A percentile compares a stretch with the other conserved stretches of the same genome.
Evolutionary conservation across 1,284 basidiomycete genomes (phyloP).

Genomic region (Naganishia cerealis): DNA sequence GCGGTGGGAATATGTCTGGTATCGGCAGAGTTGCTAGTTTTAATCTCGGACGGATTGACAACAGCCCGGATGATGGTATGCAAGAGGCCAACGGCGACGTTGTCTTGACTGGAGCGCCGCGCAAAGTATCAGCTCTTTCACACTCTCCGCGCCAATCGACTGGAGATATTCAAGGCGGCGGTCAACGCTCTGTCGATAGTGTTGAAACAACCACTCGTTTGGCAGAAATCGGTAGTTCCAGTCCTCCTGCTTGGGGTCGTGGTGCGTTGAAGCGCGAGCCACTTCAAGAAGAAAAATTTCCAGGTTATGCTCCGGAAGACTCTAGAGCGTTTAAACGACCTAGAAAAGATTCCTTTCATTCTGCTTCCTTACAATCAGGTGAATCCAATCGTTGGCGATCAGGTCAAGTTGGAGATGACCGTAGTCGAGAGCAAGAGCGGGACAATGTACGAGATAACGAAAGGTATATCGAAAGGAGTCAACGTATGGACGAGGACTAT

Average conservation of each 20-base stretch:
- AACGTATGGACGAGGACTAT: background rate
- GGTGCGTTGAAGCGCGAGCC: conserved; percentile 3
- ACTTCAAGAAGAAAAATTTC: background rate
- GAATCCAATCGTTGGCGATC: no score
- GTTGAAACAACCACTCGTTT: background rate
- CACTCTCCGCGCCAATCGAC: no score
- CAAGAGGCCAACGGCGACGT: background rate
- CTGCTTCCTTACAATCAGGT: no score
- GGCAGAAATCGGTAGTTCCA: background rate
- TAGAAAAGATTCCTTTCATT: background rate
- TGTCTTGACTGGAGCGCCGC: background rate
- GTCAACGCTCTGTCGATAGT: no score
- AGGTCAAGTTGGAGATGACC: background rate
- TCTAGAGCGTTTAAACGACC: conserved; percentile 6
- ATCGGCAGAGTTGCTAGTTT: conserved; percentile 5
- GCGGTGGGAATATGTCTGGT: conserved; percentile 6
- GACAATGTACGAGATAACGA: background rate
- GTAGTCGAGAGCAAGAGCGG: background rate
- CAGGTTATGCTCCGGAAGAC: background rate
- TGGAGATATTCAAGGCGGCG: no score
- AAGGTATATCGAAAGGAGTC: no score
- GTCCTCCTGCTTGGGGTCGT: background rate
- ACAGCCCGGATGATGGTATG: background rate
- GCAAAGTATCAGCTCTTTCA: background rate
- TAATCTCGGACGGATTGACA: background rate